Evolutionary conservation across 1,284 basidiomycete species (phyloP).

Genomic region (Taiwanofungus camphoratus): DNA sequence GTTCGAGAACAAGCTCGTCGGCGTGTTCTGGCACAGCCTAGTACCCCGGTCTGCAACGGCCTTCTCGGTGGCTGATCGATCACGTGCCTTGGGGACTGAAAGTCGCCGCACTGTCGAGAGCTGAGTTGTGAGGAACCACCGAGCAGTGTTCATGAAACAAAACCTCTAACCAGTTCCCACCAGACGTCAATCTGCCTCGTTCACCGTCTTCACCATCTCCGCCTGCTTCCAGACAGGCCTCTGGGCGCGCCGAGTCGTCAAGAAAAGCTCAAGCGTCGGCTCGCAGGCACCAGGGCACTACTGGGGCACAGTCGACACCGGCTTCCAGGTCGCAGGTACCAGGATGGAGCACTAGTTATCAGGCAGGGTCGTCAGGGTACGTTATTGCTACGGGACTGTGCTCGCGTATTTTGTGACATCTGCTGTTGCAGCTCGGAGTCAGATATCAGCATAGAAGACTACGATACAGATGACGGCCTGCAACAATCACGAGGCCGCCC

Average conservation of each 20-base stretch:
- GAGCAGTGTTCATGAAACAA: background rate
- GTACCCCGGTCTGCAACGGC: too few relatives aligned
- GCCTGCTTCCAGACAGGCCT: conserved; percentile 31
- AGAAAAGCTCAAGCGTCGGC: conserved; percentile 14
- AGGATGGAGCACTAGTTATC: conserved; percentile 82
- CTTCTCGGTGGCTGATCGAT: too few relatives aligned
- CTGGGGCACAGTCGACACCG: conserved; percentile 19
- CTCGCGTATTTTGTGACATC: too few relatives aligned
- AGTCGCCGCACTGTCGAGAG: too few relatives aligned
- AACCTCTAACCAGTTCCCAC: background rate
- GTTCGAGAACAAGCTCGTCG: too few relatives aligned
- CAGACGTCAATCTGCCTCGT: conserved; percentile 57
- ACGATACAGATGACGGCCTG: conserved; percentile 38
- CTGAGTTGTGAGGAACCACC: conserved; percentile 1
- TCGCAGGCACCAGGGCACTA: conserved; percentile 14
- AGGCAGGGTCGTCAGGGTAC: conserved; percentile 72
- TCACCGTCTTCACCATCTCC: conserved; percentile 74
- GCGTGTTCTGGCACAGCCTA: too few relatives aligned
- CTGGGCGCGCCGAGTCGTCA: conserved; percentile 23
- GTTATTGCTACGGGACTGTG: too few relatives aligned
- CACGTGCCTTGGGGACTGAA: too few relatives aligned
- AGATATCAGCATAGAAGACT: conserved; percentile 40
- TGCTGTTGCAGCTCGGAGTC: conserved; percentile 39
- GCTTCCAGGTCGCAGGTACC: conserved; percentile 29
- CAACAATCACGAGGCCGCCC: conserved; percentile 36